Conservation (phyloP, 306 rosid genomes). For the Vigna reflexopilosa region DNA sequence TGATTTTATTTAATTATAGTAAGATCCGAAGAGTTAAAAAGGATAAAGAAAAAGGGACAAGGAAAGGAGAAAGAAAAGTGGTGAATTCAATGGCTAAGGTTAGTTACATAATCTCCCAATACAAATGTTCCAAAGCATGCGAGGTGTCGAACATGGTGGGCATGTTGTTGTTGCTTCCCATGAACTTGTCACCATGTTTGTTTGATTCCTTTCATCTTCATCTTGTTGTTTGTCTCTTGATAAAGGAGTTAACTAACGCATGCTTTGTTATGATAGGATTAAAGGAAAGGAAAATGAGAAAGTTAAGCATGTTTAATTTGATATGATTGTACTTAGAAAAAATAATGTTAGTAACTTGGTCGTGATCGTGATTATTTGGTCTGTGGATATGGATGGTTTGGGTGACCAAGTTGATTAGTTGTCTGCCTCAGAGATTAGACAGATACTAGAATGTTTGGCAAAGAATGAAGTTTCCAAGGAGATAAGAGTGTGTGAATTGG, state of each 20-base stretch:
- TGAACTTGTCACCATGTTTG: constrained; percentile 16
- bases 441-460: constrained; percentile 32
- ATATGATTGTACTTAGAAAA: constrained; percentile 32
- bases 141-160: constrained; percentile 12
- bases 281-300: not conserved
- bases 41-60: not conserved
- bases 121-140: constrained; percentile 19
- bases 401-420: constrained; percentile 7
- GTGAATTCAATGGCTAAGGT: constrained; percentile 4
- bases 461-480: constrained; percentile 29
- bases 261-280: constrained; percentile 14
- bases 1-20: not conserved
- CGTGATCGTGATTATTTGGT: constrained; percentile 44
- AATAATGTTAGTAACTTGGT: constrained; percentile 43
- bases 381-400: constrained; percentile 18
- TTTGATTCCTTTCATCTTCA: constrained; percentile 19
- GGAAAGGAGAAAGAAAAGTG: constrained; percentile 1
- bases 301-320: constrained; percentile 1
- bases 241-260: constrained; percentile 29
- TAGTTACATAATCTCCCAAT: not conserved
- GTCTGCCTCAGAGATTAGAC: not conserved
- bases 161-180: constrained; percentile 42
- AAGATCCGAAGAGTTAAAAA: not conserved
- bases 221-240: constrained; percentile 41
- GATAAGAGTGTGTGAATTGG: constrained; percentile 34